Base-by-base conservation (phyloP, 495 filamentous ascomycete genomes). In the Neurospora cerealis region DNA sequence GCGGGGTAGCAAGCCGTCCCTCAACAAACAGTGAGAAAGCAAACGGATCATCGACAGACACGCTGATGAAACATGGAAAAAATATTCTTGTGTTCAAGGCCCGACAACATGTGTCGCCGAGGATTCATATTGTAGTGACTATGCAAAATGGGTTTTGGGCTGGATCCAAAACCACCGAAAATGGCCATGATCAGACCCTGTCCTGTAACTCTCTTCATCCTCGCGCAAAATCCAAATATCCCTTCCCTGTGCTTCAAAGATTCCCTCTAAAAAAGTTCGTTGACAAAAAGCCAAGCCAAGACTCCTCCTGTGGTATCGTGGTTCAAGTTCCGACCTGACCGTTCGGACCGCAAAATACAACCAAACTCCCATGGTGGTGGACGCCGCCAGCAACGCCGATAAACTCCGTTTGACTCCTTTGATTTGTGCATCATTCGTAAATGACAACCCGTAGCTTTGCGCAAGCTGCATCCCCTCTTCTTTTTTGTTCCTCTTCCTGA, bases 371-470 rank as follows among this genome's bases (percentile, higher is more conserved):
- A 36, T 66, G 17, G 54, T 37, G 41, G 44, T 74, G 72, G 73
- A 77, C 76, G 76, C 76, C 76, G 71, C 72, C 74, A 72, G 74
- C 76, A 77, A 77, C 76, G 76, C 76, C 76, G 36, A 69, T 70
- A 70, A 75, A 75, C 74, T 75, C 75, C 73, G 40, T 71, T 32
- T 66, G 28, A 66, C 28, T 66, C 73, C 74, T 38, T 76, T 70
- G 73, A 46, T 38, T 73, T 48, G 36, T 76, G 48, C 70, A 76
- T 72, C 54, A 66, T 66, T 66, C 54, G 28, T 66, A 36, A 34
- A 32, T 66, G 54, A 66, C 54, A 62, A 41, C 42, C 73, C 73
- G 54, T 72, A 72, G 42, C 73, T 72, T 42, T 72, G 38, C 48
- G 54, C 54, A 66, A 66, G 28, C 54, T 19, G 15, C 54, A 66